These are phyloP conservation scores for Globisporangium heterothallicum DNA, from an alignment of 352 stramenopile species.

Conservation along the genomic window DNA sequence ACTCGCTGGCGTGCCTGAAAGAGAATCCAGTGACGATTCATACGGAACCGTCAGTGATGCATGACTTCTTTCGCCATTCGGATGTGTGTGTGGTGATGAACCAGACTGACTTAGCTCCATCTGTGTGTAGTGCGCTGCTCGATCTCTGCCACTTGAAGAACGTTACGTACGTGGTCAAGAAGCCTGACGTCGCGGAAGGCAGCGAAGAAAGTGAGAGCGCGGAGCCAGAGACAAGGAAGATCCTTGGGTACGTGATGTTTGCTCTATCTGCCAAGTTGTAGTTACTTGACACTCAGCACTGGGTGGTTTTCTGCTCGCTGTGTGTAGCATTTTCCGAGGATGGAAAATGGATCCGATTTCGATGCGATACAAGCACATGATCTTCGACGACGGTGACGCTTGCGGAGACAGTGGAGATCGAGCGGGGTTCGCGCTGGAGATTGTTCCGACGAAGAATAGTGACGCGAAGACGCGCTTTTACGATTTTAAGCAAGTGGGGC, in stretches of 20 bases:
- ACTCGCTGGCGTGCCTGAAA: conserved; percentile 36
- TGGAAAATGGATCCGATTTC: conserved; percentile 79
- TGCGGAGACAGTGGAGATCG: conserved; percentile 41
- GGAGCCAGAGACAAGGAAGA: conserved; percentile 25
- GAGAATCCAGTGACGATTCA: conserved; percentile 35
- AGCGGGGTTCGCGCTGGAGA: conserved; percentile 44
- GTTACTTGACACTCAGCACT: neutral
- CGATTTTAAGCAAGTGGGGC: conserved; percentile 47
- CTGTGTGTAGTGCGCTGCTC: conserved; percentile 34
- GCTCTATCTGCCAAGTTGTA: neutral
- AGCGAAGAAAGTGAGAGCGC: neutral
- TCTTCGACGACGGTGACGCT: conserved; percentile 70
- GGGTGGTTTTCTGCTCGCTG: neutral
- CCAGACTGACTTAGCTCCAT: too few relatives aligned
- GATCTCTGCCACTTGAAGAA: conserved; percentile 61
- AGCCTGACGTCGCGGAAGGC: conserved; percentile 12
- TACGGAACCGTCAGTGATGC: conserved; percentile 31
- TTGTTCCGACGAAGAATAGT: conserved; percentile 39
- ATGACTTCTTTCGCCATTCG: neutral
- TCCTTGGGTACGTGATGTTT: conserved; percentile 40
- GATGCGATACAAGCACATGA: conserved; percentile 71
- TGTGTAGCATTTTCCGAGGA: conserved; percentile 58
- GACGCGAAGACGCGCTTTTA: conserved; percentile 36
- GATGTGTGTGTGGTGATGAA: neutral
- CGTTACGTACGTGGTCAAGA: conserved; percentile 38